Evolutionary conservation across 2,329 filamentous ascomycete species (phyloP).

Genomic region (Phialocephala sp.): DNA sequence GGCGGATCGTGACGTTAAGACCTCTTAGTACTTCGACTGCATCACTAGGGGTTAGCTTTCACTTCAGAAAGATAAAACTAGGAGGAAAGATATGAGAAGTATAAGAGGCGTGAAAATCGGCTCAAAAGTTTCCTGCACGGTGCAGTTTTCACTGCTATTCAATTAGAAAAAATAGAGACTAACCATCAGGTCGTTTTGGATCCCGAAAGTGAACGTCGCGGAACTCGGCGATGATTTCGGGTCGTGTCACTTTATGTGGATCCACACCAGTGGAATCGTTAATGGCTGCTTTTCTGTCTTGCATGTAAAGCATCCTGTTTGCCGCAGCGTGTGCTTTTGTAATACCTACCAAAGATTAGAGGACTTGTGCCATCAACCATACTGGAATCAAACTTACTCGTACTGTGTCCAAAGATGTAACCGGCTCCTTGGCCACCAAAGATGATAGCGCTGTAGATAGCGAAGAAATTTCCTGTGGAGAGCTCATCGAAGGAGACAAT

Average conservation of each 20-base stretch:
- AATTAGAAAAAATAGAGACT: too few relatives aligned
- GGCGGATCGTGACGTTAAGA: slow-evolving; percentile 47
- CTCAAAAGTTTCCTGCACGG: too few relatives aligned
- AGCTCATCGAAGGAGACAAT: slow-evolving; percentile 49
- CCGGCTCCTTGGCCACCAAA: slow-evolving; percentile 13
- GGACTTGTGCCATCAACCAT: slow-evolving; percentile 45
- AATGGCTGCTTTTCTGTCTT: background rate
- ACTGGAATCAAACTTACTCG: slow-evolving; percentile 40
- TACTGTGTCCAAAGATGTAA: slow-evolving; percentile 14
- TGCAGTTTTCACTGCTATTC: too few relatives aligned
- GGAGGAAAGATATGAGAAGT: too few relatives aligned
- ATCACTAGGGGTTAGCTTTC: too few relatives aligned
- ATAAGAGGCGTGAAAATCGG: too few relatives aligned
- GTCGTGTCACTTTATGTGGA: background rate
- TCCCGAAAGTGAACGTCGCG: slow-evolving; percentile 18
- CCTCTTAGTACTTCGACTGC: slow-evolving; percentile 7
- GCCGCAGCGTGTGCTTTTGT: slow-evolving; percentile 47
- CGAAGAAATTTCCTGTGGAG: slow-evolving; percentile 52
- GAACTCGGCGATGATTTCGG: background rate
- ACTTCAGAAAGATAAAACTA: too few relatives aligned
- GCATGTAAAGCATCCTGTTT: slow-evolving; percentile 47
- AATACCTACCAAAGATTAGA: slow-evolving; percentile 49
- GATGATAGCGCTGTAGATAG: slow-evolving; percentile 55
- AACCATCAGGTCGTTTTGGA: slow-evolving; percentile 11
- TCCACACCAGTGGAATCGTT: background rate